phyloP scores from a whole-genome alignment of 1,139 yeast species.

The Maudiozyma humilis region DNA sequence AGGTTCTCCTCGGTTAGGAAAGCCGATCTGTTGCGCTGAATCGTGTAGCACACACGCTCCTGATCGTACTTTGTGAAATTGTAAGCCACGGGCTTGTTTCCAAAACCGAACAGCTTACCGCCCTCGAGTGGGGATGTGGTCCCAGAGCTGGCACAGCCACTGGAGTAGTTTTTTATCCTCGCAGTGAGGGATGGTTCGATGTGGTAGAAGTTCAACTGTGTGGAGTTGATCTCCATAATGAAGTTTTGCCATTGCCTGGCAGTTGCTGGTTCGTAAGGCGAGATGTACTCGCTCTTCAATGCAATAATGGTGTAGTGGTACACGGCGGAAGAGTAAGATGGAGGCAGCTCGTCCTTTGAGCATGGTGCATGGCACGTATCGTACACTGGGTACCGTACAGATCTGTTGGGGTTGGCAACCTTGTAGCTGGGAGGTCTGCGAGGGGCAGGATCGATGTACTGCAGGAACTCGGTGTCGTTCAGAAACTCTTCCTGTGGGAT shows the following conservation, averaged over 20 bases:
- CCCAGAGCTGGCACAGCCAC: constrained; percentile 21
- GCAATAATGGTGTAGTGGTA: constrained; percentile 46
- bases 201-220: constrained; percentile 59
- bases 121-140: not conserved
- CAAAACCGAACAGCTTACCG: constrained; percentile 1
- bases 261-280: constrained; percentile 59
- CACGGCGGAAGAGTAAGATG: constrained; percentile 50
- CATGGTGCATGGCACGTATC: constrained; percentile 23
- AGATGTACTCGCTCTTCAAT: constrained; percentile 57
- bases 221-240: constrained; percentile 62
- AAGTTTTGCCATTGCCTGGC: constrained; percentile 55
- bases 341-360: constrained; percentile 32
- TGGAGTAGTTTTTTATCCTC: constrained; percentile 19
- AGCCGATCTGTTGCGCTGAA: constrained; percentile 25
- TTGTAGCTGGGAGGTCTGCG: constrained; percentile 42
- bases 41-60: constrained; percentile 26
- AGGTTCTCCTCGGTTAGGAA: constrained; percentile 33
- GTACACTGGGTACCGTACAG: constrained; percentile 41
- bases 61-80: constrained; percentile 27
- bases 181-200: constrained; percentile 26
- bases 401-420: constrained; percentile 32
- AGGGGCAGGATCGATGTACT: constrained; percentile 44
- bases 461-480: constrained; percentile 28
- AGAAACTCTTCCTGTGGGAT: not conserved
- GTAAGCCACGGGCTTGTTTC: constrained; percentile 10